A percentile compares a stretch with the other conserved stretches of the same genome.
phyloP scores from a whole-genome alignment of 2,329 filamentous ascomycete genomes.

The Pestalotiopsis sp. region DNA sequence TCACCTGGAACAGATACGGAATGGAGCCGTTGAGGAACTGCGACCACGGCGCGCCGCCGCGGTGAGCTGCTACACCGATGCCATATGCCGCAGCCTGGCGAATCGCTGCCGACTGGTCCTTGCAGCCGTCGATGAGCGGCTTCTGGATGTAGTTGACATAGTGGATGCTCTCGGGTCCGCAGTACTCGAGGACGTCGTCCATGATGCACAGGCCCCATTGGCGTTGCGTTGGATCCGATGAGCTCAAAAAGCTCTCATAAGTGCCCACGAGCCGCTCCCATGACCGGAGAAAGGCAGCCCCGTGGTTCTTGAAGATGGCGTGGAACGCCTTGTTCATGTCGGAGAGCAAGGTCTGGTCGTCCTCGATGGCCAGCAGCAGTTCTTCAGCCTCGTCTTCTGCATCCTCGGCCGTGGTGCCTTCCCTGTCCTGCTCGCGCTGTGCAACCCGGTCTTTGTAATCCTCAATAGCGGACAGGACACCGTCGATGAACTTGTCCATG shows the following conservation, averaged over 20 bases:
- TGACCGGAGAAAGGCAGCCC: constrained; percentile 76
- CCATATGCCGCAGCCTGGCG: constrained; percentile 92
- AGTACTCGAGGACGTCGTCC: constrained; percentile 98
- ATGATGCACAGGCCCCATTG: constrained; percentile 99
- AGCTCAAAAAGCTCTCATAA: constrained; percentile 83
- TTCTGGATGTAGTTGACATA: constrained; percentile 86
- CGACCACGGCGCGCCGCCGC: constrained; percentile 84
- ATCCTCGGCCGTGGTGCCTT: constrained; percentile 73
- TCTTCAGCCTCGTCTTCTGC: constrained; percentile 90
- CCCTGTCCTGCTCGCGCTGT: constrained; percentile 80
- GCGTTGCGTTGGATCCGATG: constrained; percentile 82
- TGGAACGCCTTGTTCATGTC: constrained; percentile 99
- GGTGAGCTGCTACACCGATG: constrained; percentile 92
- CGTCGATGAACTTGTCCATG: constrained; percentile 86
- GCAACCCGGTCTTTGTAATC: constrained; percentile 90
- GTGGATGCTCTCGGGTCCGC: constrained; percentile 82
- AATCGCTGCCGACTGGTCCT: constrained; percentile 84
- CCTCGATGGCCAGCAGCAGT: constrained; percentile 86
- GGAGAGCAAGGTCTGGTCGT: constrained; percentile 92
- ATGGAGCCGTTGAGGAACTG: constrained; percentile 82
- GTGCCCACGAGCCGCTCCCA: constrained; percentile 87
- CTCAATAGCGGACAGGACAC: constrained; percentile 81
- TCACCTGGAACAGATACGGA: constrained; percentile 82
- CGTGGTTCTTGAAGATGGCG: constrained; percentile 97
- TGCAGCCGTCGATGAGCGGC: constrained; percentile 83